These are phyloP conservation scores for Penicillium sp. DNA, from an alignment of 2,329 filamentous ascomycete genomes.

Conservation along the genomic window DNA sequence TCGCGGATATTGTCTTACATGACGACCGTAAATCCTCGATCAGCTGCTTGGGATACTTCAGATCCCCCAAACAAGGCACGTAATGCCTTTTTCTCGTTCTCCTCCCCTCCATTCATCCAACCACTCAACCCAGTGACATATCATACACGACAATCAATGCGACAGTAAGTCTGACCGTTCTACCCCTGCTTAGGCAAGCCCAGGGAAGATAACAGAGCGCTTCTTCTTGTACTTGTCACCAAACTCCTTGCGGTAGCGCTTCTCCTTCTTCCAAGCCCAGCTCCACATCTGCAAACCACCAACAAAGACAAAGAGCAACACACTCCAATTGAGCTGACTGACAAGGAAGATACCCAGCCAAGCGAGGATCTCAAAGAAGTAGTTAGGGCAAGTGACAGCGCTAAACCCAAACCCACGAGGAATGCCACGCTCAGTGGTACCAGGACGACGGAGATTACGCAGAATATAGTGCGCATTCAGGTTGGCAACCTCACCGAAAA, in stretches of 20 bases:
- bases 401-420: constrained; percentile 79
- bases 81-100: background rate
- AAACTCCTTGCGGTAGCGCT: constrained; percentile 83
- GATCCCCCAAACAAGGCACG: background rate
- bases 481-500: constrained; percentile 76
- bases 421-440: constrained; percentile 82
- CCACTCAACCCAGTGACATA: background rate
- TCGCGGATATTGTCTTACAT: constrained; percentile 6
- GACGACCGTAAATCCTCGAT: background rate
- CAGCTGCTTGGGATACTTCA: background rate
- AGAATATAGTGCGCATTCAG: constrained; percentile 75
- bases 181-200: constrained; percentile 57
- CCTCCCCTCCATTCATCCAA: background rate
- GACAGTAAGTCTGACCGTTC: background rate
- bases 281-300: constrained; percentile 74
- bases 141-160: background rate
- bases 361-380: constrained; percentile 84
- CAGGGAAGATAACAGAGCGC: constrained; percentile 76
- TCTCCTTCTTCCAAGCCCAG: constrained; percentile 93
- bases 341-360: constrained; percentile 81
- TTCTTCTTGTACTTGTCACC: constrained; percentile 94
- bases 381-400: constrained; percentile 93
- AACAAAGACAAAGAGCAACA: constrained; percentile 69
- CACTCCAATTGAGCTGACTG: constrained; percentile 69
- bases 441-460: constrained; percentile 68